These are phyloP conservation scores for Ceratobasidium sp. DNA, from an alignment of 1,284 basidiomycete species.

Conservation along the genomic window DNA sequence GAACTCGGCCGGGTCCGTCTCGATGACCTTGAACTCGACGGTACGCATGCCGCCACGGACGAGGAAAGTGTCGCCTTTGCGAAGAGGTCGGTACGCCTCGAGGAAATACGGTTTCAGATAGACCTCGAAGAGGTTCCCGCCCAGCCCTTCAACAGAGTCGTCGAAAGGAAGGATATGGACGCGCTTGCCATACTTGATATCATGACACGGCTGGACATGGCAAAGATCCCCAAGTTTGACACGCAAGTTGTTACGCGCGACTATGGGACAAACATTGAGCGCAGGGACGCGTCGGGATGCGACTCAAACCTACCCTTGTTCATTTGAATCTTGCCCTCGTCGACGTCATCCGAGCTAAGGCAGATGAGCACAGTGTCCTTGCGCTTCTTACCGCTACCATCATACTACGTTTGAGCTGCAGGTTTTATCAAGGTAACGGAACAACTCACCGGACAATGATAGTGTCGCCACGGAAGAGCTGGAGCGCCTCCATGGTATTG, in stretches of 20 bases:
- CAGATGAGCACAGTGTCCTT: slow-evolving; percentile 97
- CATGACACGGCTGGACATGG: slow-evolving; percentile 94
- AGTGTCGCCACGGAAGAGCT: slow-evolving; percentile 95
- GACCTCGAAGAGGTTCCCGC: slow-evolving; percentile 98
- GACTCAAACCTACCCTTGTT: slow-evolving; percentile 77
- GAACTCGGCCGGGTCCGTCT: slow-evolving; percentile 94
- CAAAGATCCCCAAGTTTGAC: slow-evolving; percentile 98
- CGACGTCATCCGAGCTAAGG: slow-evolving; percentile 94
- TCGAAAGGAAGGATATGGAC: slow-evolving; percentile 98
- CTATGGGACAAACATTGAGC: slow-evolving; percentile 58
- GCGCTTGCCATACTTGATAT: slow-evolving; percentile 99
- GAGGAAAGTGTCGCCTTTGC: slow-evolving; percentile 98
- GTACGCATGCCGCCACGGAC: slow-evolving; percentile 98
- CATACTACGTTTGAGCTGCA: not conserved
- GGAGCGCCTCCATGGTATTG: slow-evolving; percentile 94
- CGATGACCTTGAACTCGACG: slow-evolving; percentile 99
- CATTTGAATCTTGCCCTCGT: slow-evolving; percentile 97
- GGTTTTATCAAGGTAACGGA: not conserved
- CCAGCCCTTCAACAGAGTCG: slow-evolving; percentile 96
- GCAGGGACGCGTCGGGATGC: not conserved
- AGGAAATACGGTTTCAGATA: slow-evolving; percentile 99
- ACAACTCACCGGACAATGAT: slow-evolving; percentile 84
- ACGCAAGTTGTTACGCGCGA: slow-evolving; percentile 97
- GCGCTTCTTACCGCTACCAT: slow-evolving; percentile 89
- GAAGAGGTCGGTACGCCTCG: slow-evolving; percentile 96